phyloP scores from a whole-genome alignment of 2,329 filamentous ascomycete genomes.

The Tolypocladium nubicola region DNA sequence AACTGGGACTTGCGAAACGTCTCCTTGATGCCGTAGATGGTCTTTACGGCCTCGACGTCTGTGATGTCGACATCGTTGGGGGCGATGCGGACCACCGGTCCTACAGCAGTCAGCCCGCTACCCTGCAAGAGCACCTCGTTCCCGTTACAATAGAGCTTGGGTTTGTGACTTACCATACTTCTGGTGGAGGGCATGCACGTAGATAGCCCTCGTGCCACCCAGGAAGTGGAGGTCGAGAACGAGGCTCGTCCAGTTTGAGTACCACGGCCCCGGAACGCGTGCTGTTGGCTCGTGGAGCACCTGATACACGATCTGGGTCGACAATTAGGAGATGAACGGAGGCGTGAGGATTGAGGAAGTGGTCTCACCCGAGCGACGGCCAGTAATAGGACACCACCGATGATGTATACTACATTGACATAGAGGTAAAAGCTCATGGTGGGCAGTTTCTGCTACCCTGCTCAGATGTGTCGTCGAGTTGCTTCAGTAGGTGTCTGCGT shows the following conservation, averaged over 20 bases:
- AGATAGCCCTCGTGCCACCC: conserved; percentile 5
- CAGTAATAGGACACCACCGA: neutral
- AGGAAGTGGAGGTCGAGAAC: conserved; percentile 9
- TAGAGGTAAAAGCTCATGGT: neutral
- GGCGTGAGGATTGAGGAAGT: neutral
- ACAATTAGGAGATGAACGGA: neutral
- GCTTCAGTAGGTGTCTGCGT: neutral
- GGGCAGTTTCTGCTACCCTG: neutral
- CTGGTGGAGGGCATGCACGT: conserved; percentile 12
- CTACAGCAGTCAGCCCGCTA: neutral
- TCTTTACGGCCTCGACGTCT: conserved; percentile 10
- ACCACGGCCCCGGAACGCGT: conserved; percentile 14
- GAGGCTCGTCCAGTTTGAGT: conserved; percentile 10
- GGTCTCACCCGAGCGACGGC: neutral
- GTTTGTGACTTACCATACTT: conserved; percentile 9
- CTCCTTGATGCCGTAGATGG: conserved; percentile 21
- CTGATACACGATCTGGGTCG: neutral
- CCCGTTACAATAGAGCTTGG: neutral
- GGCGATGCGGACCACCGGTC: conserved; percentile 14
- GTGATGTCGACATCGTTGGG: conserved; percentile 13
- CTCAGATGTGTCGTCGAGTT: too few relatives aligned
- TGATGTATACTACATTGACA: neutral
- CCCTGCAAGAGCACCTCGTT: neutral
- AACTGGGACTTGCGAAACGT: conserved; percentile 13
- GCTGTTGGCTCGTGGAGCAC: conserved; percentile 4